Percentiles rank a stretch among this genome's conserved stretches.
Conservation (phyloP, 2,329 filamentous ascomycete species). For the Drechslerella coelobrocha region DNA sequence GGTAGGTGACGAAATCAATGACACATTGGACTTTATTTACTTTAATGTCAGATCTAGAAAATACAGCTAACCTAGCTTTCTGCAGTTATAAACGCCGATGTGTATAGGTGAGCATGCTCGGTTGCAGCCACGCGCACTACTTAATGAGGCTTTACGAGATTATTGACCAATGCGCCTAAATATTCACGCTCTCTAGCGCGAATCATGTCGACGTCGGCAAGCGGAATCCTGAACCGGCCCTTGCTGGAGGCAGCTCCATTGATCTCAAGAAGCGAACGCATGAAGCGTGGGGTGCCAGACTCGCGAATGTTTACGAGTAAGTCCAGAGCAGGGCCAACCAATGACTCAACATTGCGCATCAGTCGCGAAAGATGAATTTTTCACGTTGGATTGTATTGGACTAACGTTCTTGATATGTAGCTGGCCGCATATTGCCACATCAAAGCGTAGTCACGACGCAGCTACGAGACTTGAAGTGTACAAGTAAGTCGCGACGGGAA, state of each 20-base stretch:
- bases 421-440: not conserved
- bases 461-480: not conserved
- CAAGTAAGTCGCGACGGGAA: not conserved
- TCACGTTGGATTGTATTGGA: too few species aligned
- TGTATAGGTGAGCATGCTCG: slow-evolving; percentile 10
- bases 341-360: too few species aligned
- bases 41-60: not conserved
- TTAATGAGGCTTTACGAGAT: too few species aligned
- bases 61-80: not conserved
- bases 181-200: not conserved
- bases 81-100: not conserved
- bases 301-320: too few species aligned
- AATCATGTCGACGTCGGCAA: slow-evolving; percentile 24
- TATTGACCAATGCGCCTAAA: too few species aligned
- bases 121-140: not conserved
- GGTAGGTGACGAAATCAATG: not conserved
- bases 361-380: too few species aligned
- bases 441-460: not conserved
- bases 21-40: not conserved
- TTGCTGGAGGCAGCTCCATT: not conserved
- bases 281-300: not conserved
- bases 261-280: not conserved
- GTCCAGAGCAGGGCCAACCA: too few species aligned
- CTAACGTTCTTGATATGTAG: not conserved
- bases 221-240: not conserved